Evolutionary conservation across 2,329 filamentous ascomycete genomes (phyloP).

Genomic region (Nectriaceae sp.): DNA sequence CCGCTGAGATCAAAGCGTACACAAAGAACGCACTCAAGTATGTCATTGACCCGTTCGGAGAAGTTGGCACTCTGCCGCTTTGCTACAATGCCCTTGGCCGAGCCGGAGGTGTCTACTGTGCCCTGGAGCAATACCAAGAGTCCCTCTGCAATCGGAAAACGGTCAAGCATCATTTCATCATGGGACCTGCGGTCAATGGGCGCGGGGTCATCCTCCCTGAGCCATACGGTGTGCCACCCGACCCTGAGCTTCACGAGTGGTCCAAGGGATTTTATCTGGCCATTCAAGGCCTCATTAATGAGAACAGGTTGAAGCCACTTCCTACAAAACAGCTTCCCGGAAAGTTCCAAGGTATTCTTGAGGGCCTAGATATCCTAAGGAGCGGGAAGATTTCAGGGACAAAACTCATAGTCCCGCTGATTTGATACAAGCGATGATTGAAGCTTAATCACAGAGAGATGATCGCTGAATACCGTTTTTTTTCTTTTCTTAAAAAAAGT

Average conservation of each 20-base stretch:
- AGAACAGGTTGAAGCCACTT: slow-evolving; percentile 36
- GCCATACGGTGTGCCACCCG: slow-evolving; percentile 16
- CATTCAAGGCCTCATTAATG: slow-evolving; percentile 30
- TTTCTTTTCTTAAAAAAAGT: no score
- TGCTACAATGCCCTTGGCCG: neutral
- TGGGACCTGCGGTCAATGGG: slow-evolving; percentile 38
- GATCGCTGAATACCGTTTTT: no score
- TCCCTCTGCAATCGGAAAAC: neutral
- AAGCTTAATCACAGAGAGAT: no score
- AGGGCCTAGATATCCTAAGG: slow-evolving; percentile 31
- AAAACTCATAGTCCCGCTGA: neutral
- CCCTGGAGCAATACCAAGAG: slow-evolving; percentile 20
- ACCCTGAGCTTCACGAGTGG: slow-evolving; percentile 33
- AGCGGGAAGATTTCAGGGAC: neutral
- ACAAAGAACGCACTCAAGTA: slow-evolving; percentile 5
- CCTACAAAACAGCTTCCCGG: slow-evolving; percentile 29
- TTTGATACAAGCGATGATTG: no score
- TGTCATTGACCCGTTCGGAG: slow-evolving; percentile 33
- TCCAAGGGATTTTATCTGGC: slow-evolving; percentile 31
- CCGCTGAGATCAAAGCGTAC: slow-evolving; percentile 11
- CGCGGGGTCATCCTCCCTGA: slow-evolving; percentile 33
- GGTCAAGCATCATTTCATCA: neutral
- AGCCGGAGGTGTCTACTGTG: slow-evolving; percentile 10
- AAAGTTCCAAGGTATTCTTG: slow-evolving; percentile 36
- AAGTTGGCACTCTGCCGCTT: neutral